Conservation (phyloP, 2,329 filamentous ascomycete genomes). For the Chaetomium olivaceum region DNA sequence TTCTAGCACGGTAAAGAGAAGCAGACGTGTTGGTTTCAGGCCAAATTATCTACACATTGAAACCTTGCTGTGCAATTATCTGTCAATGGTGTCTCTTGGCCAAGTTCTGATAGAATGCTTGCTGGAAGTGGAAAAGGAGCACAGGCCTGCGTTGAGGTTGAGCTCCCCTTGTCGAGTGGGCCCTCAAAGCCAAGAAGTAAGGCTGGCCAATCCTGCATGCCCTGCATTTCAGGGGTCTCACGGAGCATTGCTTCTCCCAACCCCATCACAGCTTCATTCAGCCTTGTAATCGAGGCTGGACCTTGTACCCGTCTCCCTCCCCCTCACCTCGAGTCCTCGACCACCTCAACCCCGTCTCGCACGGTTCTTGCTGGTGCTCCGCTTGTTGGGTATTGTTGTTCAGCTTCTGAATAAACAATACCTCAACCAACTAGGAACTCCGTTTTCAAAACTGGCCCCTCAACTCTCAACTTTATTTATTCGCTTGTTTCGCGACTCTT, state of each 20-base stretch:
- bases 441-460: neutral
- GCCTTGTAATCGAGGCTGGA: constrained; percentile 13
- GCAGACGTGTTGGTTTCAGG: neutral
- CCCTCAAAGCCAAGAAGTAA: neutral
- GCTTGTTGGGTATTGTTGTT: constrained; percentile 2
- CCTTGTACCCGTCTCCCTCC: neutral
- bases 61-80: neutral
- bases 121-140: constrained; percentile 2
- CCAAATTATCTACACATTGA: neutral
- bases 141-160: neutral
- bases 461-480: neutral
- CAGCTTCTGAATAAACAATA: neutral
- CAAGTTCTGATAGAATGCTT: neutral
- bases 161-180: constrained; percentile 11
- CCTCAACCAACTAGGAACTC: neutral
- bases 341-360: neutral
- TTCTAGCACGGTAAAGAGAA: neutral
- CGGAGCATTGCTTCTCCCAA: neutral
- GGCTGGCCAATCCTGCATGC: constrained; percentile 15
- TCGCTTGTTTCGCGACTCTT: neutral
- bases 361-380: neutral
- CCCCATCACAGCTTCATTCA: constrained; percentile 5
- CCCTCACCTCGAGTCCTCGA: neutral
- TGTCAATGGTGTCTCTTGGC: neutral
- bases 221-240: neutral